Percentiles rank a stretch among this genome's conserved stretches.
These are phyloP conservation scores for Pugionium dolabratum DNA, from an alignment of 345 rosid species.

Conservation along the genomic window DNA sequence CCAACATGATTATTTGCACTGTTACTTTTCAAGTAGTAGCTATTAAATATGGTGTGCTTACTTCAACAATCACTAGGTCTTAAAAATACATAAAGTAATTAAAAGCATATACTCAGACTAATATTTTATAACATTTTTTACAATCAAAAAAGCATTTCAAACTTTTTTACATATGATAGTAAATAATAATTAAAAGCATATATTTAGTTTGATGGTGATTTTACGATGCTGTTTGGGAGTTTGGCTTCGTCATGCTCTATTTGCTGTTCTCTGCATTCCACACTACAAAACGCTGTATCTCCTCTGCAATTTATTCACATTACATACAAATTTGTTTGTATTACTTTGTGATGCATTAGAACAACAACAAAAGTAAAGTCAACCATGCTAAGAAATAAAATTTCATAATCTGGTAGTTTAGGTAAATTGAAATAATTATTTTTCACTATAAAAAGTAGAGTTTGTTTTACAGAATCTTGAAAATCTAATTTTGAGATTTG, in stretches of 20 bases:
- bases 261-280: constrained; percentile 76
- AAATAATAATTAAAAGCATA: no score
- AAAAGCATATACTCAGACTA: neutral
- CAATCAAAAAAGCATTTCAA: no score
- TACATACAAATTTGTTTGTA: constrained; percentile 4
- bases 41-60: constrained; percentile 36
- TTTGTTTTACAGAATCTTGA: no score
- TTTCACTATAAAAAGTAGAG: no score
- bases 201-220: constrained; percentile 19
- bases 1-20: constrained; percentile 14
- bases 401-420: no score
- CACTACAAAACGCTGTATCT: constrained; percentile 81
- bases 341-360: neutral
- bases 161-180: no score
- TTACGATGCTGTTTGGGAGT: constrained; percentile 36
- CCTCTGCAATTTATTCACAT: constrained; percentile 52
- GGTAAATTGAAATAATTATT: no score
- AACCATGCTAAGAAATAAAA: no score
- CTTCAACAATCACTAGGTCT: constrained; percentile 38
- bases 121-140: neutral
- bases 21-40: constrained; percentile 17
- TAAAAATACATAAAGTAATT: neutral
- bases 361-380: neutral
- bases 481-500: no score
- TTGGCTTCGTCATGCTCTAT: constrained; percentile 67